Conservation (phyloP, 1,284 basidiomycete species). For the Cryptococcus sp. region DNA sequence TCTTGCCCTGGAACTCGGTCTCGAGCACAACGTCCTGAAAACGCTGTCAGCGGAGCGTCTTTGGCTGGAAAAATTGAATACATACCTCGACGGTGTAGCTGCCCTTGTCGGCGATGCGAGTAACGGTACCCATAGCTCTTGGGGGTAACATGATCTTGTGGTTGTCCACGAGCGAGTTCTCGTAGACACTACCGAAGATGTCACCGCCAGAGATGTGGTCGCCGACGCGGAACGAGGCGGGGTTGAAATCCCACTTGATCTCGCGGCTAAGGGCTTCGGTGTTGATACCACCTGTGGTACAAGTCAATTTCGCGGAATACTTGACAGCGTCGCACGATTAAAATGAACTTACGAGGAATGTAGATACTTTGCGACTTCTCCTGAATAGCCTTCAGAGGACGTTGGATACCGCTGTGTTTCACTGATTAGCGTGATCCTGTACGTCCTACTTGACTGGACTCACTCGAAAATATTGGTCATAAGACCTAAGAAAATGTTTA, state of each 20-base stretch:
- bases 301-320: neutral
- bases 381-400: slow-evolving; percentile 88
- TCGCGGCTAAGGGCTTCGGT: slow-evolving; percentile 89
- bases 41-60: neutral
- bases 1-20: slow-evolving; percentile 97
- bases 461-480: slow-evolving; percentile 97
- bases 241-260: slow-evolving; percentile 94
- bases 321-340: neutral
- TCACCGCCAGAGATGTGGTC: slow-evolving; percentile 98
- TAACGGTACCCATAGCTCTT: slow-evolving; percentile 92
- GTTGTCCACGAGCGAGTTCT: slow-evolving; percentile 94
- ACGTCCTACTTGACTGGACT: slow-evolving; percentile 8
- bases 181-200: slow-evolving; percentile 92
- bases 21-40: slow-evolving; percentile 87
- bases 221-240: slow-evolving; percentile 80
- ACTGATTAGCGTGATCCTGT: slow-evolving; percentile 1
- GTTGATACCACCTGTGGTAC: slow-evolving; percentile 72
- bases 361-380: slow-evolving; percentile 97
- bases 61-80: slow-evolving; percentile 17
- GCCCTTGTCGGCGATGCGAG: slow-evolving; percentile 90
- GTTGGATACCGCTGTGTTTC: slow-evolving; percentile 72
- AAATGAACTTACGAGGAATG: slow-evolving; percentile 69
- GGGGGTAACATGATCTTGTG: slow-evolving; percentile 98
- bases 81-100: slow-evolving; percentile 86
- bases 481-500: slow-evolving; percentile 61